Evolutionary conservation across 768 basidiomycete species (phyloP).

Genomic region (Paxillus involutus): DNA sequence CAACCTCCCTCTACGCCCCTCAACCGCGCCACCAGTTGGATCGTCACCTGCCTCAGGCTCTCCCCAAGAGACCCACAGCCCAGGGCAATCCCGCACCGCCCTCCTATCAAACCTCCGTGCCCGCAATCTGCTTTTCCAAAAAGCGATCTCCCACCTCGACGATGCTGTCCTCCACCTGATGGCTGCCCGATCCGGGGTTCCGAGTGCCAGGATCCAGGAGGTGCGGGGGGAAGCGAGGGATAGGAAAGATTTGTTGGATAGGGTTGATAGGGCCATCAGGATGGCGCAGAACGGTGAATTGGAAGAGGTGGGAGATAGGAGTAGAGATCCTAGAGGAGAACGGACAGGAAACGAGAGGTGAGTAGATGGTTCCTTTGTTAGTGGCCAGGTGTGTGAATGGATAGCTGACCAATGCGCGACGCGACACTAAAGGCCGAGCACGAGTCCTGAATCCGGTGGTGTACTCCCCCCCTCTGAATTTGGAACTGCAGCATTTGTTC

Average conservation of each 20-base stretch:
- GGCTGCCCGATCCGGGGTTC: constrained; percentile 33
- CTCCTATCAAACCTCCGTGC: constrained; percentile 30
- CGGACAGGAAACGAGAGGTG: constrained; percentile 13
- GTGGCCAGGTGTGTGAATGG: constrained; percentile 2
- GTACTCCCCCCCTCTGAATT: constrained; percentile 1
- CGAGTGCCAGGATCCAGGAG: constrained; percentile 30
- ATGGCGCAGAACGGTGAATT: constrained; percentile 25
- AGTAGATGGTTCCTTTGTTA: constrained; percentile 1
- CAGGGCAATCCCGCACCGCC: constrained; percentile 14
- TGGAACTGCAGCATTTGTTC: not conserved
- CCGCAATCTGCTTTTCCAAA: constrained; percentile 30
- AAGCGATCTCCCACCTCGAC: constrained; percentile 32
- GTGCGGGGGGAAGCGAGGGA: constrained; percentile 30
- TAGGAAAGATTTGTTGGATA: constrained; percentile 31
- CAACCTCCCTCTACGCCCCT: constrained; percentile 23
- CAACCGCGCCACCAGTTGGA: constrained; percentile 25
- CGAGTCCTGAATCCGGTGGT: constrained; percentile 1
- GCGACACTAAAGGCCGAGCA: constrained; percentile 10
- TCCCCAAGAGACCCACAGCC: constrained; percentile 10
- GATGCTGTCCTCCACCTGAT: constrained; percentile 29
- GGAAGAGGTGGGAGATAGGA: constrained; percentile 4
- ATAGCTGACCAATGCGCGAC: constrained; percentile 4
- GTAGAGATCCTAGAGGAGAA: not conserved
- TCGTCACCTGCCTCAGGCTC: constrained; percentile 9
- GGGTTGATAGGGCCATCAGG: constrained; percentile 27